These are phyloP conservation scores for Kewa caespitosa DNA, from an alignment of 179 eudicot species.

Conservation along the genomic window DNA sequence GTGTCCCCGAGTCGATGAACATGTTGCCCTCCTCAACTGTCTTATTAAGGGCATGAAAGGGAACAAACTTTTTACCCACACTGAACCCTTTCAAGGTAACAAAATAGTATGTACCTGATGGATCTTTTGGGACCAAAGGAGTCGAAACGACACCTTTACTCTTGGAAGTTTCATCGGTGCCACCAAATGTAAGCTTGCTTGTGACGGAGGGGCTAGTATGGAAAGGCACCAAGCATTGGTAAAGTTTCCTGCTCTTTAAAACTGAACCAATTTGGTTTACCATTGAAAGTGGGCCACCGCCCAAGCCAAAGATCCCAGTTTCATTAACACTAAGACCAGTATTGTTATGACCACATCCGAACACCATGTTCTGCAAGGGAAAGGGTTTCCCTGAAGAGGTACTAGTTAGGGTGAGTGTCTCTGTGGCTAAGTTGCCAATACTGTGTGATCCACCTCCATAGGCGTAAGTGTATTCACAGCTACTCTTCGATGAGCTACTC, in stretches of 20 bases:
- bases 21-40: conserved; percentile 19
- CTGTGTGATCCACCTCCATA: conserved; percentile 23
- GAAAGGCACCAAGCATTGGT: conserved; percentile 10
- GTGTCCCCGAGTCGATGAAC: conserved; percentile 40
- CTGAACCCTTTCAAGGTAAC: conserved; percentile 17
- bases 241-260: conserved; percentile 1
- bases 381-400: background rate
- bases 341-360: conserved; percentile 29
- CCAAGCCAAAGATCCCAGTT: conserved; percentile 14
- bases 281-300: conserved; percentile 14
- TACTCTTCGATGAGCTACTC: background rate
- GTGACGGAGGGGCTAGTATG: background rate
- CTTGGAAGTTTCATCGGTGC: background rate
- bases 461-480: conserved; percentile 8
- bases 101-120: background rate
- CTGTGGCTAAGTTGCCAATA: conserved; percentile 23
- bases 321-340: background rate
- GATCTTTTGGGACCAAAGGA: conserved; percentile 4
- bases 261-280: conserved; percentile 9
- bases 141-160: background rate
- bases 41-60: background rate
- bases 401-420: conserved; percentile 23
- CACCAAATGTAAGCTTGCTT: conserved; percentile 16
- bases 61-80: conserved; percentile 12
- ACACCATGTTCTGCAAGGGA: background rate